phyloP scores from a whole-genome alignment of 345 rosid species.

The Aquilaria yunnanensis region DNA sequence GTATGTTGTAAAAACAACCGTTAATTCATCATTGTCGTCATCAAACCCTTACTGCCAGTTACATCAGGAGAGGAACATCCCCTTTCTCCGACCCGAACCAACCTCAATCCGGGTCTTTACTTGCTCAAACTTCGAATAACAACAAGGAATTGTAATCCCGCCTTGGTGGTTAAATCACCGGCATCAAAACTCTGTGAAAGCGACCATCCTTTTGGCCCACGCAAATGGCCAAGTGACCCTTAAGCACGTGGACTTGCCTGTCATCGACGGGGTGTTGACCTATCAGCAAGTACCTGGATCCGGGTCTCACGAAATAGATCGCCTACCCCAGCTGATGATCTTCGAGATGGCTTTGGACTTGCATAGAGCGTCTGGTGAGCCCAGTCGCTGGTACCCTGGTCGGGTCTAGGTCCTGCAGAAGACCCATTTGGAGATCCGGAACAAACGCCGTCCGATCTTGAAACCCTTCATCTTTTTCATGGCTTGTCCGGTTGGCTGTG shows the following conservation, averaged over 20 bases:
- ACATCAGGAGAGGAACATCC: slow-evolving; percentile 28
- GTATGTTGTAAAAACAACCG: too few species aligned
- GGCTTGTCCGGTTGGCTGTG: not conserved
- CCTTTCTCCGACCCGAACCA: slow-evolving; percentile 35
- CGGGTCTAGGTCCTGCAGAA: slow-evolving; percentile 23
- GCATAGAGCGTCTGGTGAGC: slow-evolving; percentile 7
- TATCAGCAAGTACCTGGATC: slow-evolving; percentile 37
- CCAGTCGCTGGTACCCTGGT: slow-evolving; percentile 27
- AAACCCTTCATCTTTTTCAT: slow-evolving; percentile 57
- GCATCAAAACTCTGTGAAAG: slow-evolving; percentile 67
- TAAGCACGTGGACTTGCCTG: slow-evolving; percentile 45
- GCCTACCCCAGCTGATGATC: slow-evolving; percentile 58
- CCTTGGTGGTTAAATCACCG: slow-evolving; percentile 74
- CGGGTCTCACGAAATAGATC: slow-evolving; percentile 28
- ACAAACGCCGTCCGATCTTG: slow-evolving; percentile 47
- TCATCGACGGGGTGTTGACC: slow-evolving; percentile 19
- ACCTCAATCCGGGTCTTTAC: slow-evolving; percentile 67
- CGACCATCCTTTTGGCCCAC: slow-evolving; percentile 76
- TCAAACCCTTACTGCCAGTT: not conserved
- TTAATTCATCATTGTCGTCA: slow-evolving; percentile 17
- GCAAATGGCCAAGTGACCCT: slow-evolving; percentile 75
- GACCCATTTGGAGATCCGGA: slow-evolving; percentile 52
- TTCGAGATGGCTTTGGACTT: slow-evolving; percentile 34
- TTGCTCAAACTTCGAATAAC: slow-evolving; percentile 73
- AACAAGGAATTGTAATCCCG: slow-evolving; percentile 88